Percentiles rank a stretch among this genome's conserved stretches.
Evolutionary conservation across 306 rosid genomes (phyloP).

Genomic region (Prunus mume): DNA sequence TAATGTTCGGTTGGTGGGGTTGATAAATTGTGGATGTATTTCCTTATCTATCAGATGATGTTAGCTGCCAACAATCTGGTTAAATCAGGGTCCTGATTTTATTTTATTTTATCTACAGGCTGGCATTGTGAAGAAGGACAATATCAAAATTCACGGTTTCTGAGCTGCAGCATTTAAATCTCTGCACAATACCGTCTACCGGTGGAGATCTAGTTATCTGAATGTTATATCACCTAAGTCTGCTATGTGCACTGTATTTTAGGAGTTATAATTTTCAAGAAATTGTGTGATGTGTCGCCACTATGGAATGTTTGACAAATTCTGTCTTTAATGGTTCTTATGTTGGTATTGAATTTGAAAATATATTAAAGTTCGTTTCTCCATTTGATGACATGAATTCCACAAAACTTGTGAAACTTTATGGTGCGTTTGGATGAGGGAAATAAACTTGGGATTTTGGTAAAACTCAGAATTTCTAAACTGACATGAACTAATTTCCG

Average conservation of each 20-base stretch:
- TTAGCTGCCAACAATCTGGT: no score
- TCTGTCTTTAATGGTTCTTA: not conserved
- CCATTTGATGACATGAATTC: not conserved
- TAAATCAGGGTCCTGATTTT: not conserved
- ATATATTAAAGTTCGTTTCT: not conserved
- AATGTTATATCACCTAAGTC: not conserved
- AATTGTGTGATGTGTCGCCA: not conserved
- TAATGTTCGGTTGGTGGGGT: not conserved
- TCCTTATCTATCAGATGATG: no score
- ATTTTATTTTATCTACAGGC: constrained; percentile 1
- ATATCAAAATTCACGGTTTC: constrained; percentile 26
- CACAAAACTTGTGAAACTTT: not conserved
- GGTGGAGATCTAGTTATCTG: not conserved
- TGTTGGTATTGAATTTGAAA: not conserved
- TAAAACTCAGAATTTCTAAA: no score
- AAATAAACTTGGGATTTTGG: no score
- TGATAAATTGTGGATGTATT: not conserved
- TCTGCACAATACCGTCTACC: not conserved
- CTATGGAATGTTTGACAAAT: not conserved
- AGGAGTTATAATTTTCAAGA: not conserved
- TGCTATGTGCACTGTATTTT: not conserved
- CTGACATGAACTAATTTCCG: no score
- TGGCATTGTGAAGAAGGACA: constrained; percentile 21
- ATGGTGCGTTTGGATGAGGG: no score
- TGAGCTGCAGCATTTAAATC: constrained; percentile 1